These are phyloP conservation scores for Penicillium hordei DNA, from an alignment of 2,329 filamentous ascomycete species.

Conservation along the genomic window DNA sequence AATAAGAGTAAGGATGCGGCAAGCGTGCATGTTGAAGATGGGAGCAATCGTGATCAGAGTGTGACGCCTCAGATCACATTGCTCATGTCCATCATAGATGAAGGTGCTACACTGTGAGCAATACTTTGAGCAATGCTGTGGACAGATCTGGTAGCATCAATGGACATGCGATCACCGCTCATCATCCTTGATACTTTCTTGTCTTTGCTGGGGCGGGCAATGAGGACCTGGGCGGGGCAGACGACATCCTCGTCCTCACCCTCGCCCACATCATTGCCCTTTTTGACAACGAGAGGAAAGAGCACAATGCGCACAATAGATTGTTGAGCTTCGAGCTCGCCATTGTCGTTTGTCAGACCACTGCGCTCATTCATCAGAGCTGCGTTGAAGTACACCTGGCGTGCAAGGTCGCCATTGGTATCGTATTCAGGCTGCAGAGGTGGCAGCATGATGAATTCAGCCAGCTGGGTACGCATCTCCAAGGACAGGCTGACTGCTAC, in stretches of 20 bases:
- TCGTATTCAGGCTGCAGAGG: conserved; percentile 94
- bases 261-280: conserved; percentile 81
- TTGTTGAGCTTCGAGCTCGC: conserved; percentile 73
- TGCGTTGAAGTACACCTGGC: conserved; percentile 88
- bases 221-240: conserved; percentile 88
- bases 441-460: conserved; percentile 98
- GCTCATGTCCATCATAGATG: conserved; percentile 46
- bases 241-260: conserved; percentile 95
- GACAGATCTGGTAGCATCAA: conserved; percentile 40
- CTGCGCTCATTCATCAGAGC: conserved; percentile 92
- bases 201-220: conserved; percentile 57
- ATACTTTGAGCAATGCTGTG: conserved; percentile 46
- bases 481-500: conserved; percentile 87
- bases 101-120: conserved; percentile 44
- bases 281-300: conserved; percentile 95
- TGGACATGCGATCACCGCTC: conserved; percentile 46
- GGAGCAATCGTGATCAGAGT: conserved; percentile 28
- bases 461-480: conserved; percentile 95
- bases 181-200: conserved; percentile 40
- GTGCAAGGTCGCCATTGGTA: conserved; percentile 81
- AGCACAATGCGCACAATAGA: conserved; percentile 87
- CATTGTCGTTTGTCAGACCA: conserved; percentile 67
- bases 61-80: conserved; percentile 48
- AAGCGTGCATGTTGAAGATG: conserved; percentile 3
- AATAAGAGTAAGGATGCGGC: conserved; percentile 5